These are phyloP conservation scores for Turnera subulata DNA, from an alignment of 345 rosid species.

Conservation along the genomic window DNA sequence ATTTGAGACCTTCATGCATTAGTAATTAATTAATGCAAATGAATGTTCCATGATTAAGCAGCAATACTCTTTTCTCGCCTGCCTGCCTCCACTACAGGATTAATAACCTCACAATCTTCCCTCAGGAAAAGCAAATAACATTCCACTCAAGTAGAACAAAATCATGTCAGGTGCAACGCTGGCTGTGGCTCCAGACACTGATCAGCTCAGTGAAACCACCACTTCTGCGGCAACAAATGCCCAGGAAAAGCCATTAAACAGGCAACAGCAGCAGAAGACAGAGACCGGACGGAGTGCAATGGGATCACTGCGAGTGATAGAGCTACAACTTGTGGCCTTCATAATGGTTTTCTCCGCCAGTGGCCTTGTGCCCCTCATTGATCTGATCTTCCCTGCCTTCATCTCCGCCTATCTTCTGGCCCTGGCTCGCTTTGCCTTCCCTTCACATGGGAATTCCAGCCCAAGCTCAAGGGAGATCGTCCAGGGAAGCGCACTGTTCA, in stretches of 20 bases:
- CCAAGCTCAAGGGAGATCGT: constrained; percentile 47
- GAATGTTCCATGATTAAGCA: not conserved
- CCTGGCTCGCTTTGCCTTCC: constrained; percentile 68
- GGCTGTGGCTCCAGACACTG: constrained; percentile 47
- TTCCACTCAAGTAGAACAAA: not conserved
- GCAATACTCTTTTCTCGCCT: not conserved
- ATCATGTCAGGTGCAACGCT: constrained; percentile 80
- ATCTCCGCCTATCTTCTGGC: constrained; percentile 50
- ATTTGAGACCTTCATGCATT: no score
- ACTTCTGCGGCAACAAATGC: constrained; percentile 17
- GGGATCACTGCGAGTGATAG: constrained; percentile 79
- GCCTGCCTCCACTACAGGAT: not conserved
- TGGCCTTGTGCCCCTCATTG: constrained; percentile 83
- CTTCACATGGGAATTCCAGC: constrained; percentile 34
- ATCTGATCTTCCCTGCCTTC: constrained; percentile 74
- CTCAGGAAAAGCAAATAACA: not conserved
- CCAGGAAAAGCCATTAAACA: constrained; percentile 13
- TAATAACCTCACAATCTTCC: not conserved
- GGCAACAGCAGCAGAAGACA: constrained; percentile 24
- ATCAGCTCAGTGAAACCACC: constrained; percentile 24
- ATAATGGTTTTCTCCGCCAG: constrained; percentile 80
- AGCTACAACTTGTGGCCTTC: constrained; percentile 86
- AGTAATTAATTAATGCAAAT: no score
- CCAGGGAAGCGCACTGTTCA: constrained; percentile 54
- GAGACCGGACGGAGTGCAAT: constrained; percentile 39